Percentiles rank a stretch among this genome's conserved stretches.
Evolutionary conservation across 129 eudicot genomes (phyloP).

Genomic region (carrot (Daucus carota)): DH1_v3.0 NC_030382.2:41679001-41679500

Average conservation of each 20-base stretch:
- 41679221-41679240: background rate
- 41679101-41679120: background rate
- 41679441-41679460: too few species aligned
- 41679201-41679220: background rate
- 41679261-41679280: background rate
- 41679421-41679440: too few species aligned
- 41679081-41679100: background rate
- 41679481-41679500: too few species aligned
- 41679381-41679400: too few species aligned
- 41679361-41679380: too few species aligned
- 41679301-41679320: too few species aligned
- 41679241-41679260: background rate
- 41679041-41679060: background rate
- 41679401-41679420: too few species aligned
- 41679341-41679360: too few species aligned
- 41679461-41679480: too few species aligned
- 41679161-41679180: background rate
- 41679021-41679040: background rate
- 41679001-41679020: background rate
- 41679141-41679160: background rate
- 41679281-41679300: background rate
- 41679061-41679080: constrained; percentile 9
- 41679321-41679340: too few species aligned
- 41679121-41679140: too few species aligned
- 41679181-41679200: background rate